Evolutionary conservation across 495 filamentous ascomycete genomes (phyloP).

Genomic region (Bacidia gigantensis): DNA sequence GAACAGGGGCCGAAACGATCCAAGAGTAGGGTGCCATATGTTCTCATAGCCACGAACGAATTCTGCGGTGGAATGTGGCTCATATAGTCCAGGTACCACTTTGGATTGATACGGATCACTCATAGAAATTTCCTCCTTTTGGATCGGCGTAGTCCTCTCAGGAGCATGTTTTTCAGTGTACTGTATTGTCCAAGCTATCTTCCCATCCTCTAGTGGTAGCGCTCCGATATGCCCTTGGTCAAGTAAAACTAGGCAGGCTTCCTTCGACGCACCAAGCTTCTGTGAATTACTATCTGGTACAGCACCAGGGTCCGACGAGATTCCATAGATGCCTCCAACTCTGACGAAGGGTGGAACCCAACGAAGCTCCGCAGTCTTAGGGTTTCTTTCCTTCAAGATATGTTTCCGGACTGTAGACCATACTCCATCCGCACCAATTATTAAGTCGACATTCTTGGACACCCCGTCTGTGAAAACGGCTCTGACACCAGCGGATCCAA

Average conservation of each 20-base stretch:
- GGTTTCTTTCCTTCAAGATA: not conserved
- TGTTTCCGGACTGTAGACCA: conserved; percentile 2
- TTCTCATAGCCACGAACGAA: not conserved
- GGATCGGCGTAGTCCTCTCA: not conserved
- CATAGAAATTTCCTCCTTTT: not conserved
- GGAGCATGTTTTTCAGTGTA: not conserved
- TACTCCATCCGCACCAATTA: not conserved
- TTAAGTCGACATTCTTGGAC: not conserved
- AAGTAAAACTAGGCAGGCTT: not conserved
- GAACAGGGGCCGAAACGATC: not conserved
- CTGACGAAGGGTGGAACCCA: not conserved
- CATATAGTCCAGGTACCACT: not conserved
- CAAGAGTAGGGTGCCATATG: not conserved
- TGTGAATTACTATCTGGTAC: not conserved
- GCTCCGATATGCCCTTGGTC: conserved; percentile 3
- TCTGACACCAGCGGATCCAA: not conserved
- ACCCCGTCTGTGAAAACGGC: not conserved
- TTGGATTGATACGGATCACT: not conserved
- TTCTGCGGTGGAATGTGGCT: not conserved
- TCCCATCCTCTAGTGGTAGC: not conserved
- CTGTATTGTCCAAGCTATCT: conserved; percentile 1
- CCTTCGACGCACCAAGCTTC: not conserved
- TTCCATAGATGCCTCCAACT: not conserved
- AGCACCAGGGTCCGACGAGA: not conserved
- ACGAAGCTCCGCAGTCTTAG: not conserved